Conservation (phyloP, 495 filamentous ascomycete genomes). For the Cladorrhinum samala region DNA sequence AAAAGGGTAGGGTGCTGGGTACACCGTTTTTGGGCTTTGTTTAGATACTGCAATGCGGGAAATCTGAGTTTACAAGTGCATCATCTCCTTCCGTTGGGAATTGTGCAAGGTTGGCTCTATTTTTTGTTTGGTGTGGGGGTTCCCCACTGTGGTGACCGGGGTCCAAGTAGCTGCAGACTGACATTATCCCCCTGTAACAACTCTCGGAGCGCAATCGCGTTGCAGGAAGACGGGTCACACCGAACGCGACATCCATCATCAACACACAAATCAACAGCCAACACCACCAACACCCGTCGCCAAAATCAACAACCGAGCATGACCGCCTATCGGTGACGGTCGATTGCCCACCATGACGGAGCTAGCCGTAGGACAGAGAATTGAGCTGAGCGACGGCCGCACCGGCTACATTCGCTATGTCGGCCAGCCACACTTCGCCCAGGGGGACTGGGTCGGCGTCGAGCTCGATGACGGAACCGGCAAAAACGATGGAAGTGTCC, state of each 20-base stretch:
- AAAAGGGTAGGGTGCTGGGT: constrained; percentile 35
- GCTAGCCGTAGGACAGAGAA: constrained; percentile 40
- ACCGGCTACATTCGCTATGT: constrained; percentile 72
- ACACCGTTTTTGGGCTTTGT: constrained; percentile 37
- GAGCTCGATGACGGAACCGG: constrained; percentile 78
- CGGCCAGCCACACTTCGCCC: constrained; percentile 70
- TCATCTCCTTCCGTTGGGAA: too few species aligned
- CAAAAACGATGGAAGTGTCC: constrained; percentile 91
- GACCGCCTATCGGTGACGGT: constrained; percentile 4
- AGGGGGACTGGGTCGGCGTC: constrained; percentile 83
- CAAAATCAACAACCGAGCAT: background rate
- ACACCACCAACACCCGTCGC: background rate
- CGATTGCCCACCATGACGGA: constrained; percentile 30
- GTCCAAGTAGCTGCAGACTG: background rate
- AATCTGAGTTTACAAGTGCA: too few species aligned
- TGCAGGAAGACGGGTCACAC: background rate
- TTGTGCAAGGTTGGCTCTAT: too few species aligned
- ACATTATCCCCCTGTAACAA: background rate
- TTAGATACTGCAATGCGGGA: too few species aligned
- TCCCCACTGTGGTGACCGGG: background rate
- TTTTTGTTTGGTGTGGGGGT: background rate
- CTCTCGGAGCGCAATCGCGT: background rate
- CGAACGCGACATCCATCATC: background rate
- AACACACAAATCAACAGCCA: background rate
- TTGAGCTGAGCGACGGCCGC: constrained; percentile 71